A percentile compares a stretch with the other conserved stretches of the same genome.
Conservation (phyloP, 441 rosid species). For the Erodium chrysanthum region DNA sequence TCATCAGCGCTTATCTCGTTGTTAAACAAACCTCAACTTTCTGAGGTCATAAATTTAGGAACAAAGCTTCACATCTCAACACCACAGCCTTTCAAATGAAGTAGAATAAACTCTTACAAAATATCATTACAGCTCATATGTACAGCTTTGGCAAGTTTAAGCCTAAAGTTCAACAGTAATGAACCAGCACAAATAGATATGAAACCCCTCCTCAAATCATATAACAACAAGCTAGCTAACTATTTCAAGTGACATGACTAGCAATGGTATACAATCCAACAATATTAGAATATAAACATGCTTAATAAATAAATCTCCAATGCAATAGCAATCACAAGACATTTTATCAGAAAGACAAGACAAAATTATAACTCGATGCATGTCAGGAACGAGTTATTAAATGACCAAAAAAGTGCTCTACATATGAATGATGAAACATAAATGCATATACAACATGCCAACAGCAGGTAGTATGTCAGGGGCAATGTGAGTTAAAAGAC, state of each 20-base stretch:
- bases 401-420: not conserved
- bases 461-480: not conserved
- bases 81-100: conserved; percentile 15
- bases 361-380: too few species aligned
- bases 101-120: conserved; percentile 20
- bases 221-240: not conserved
- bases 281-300: not conserved
- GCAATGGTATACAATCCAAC: too few species aligned
- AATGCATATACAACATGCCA: not conserved
- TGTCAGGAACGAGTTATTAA: not conserved
- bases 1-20: not conserved
- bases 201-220: conserved; percentile 10
- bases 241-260: not conserved
- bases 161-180: conserved; percentile 10
- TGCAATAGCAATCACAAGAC: not conserved
- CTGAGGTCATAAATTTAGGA: not conserved
- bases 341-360: too few species aligned
- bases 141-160: conserved; percentile 23
- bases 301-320: not conserved
- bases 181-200: conserved; percentile 3
- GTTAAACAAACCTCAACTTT: not conserved
- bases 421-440: not conserved
- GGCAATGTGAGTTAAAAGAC: too few species aligned
- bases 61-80: conserved; percentile 13
- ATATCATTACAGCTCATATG: conserved; percentile 22